Percentiles rank a stretch among this genome's conserved stretches.
Evolutionary conservation across 306 rosid species (phyloP).

Genomic region (Alnus glutinosa): DNA sequence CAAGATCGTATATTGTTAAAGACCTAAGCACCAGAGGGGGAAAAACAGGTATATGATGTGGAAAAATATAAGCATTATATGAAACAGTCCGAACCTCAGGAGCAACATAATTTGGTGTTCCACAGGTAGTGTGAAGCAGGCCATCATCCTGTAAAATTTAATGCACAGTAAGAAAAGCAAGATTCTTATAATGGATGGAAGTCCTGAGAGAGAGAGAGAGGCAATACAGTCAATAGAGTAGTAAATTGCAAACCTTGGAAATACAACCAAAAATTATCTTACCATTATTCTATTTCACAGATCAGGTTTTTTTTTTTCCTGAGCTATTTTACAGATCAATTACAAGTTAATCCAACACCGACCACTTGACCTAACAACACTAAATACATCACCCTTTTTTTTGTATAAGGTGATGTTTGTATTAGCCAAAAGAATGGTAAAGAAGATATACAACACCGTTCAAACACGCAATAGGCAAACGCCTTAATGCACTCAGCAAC

Average conservation of each 20-base stretch:
- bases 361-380: background rate
- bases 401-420: too few species aligned
- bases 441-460: too few species aligned
- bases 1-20: slow-evolving; percentile 24
- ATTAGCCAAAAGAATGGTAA: too few species aligned
- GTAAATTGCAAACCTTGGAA: background rate
- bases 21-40: slow-evolving; percentile 16
- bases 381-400: background rate
- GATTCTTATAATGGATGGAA: background rate
- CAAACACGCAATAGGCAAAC: too few species aligned
- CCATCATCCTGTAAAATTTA: slow-evolving; percentile 80
- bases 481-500: too few species aligned
- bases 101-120: slow-evolving; percentile 99
- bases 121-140: slow-evolving; percentile 96
- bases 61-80: slow-evolving; percentile 21
- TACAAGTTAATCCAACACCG: background rate
- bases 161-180: slow-evolving; percentile 23
- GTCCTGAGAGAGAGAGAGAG: too few species aligned
- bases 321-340: background rate
- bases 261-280: background rate
- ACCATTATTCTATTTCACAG: background rate
- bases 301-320: too few species aligned
- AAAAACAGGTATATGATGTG: background rate
- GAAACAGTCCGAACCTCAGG: slow-evolving; percentile 71
- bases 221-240: background rate